Conservation (phyloP, 179 eudicot species). For the Dionaea muscipula region DNA sequence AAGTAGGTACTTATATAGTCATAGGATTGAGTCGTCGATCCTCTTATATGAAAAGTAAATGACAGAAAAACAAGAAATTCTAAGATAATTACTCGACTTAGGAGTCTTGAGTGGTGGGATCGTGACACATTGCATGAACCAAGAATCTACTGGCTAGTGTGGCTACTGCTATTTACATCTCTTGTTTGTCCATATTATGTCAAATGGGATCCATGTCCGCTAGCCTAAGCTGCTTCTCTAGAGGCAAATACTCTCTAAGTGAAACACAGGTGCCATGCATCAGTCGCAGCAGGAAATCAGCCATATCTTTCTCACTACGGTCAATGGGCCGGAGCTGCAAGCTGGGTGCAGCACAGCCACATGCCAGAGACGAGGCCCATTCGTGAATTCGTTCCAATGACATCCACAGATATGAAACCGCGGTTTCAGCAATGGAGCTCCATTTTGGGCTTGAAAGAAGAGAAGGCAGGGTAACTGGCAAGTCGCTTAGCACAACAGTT, state of each 20-base stretch:
- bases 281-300: conserved; percentile 31
- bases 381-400: conserved; percentile 47
- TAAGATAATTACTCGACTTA: no score
- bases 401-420: conserved; percentile 47
- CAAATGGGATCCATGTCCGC: conserved; percentile 44
- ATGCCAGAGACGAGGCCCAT: conserved; percentile 26
- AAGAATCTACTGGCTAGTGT: no score
- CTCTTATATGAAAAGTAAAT: no score
- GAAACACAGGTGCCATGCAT: conserved; percentile 45
- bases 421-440: conserved; percentile 41
- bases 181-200: not conserved
- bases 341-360: conserved; percentile 14
- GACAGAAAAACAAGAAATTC: no score
- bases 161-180: not conserved
- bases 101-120: no score
- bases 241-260: conserved; percentile 49
- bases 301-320: conserved; percentile 36
- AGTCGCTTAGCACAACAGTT: conserved; percentile 45
- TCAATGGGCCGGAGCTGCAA: conserved; percentile 40
- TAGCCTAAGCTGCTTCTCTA: conserved; percentile 62
- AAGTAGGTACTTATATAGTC: no score
- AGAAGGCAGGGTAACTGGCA: conserved; percentile 63
- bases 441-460: conserved; percentile 47
- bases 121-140: no score
- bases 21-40: no score